These are phyloP conservation scores for Eucalyptus curtisii DNA, from an alignment of 345 rosid species.

Conservation along the genomic window DNA sequence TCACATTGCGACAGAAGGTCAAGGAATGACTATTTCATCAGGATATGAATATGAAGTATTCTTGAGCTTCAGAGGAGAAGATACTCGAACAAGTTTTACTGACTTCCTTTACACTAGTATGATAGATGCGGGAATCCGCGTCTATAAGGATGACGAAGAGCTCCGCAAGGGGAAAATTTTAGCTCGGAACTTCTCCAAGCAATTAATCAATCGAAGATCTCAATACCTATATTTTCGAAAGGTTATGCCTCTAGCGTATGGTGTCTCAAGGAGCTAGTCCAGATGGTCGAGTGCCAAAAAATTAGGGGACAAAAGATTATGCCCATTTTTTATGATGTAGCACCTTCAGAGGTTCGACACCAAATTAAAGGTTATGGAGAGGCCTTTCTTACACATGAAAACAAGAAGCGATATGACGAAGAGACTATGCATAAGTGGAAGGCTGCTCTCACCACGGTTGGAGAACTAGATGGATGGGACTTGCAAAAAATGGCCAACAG, in stretches of 20 bases:
- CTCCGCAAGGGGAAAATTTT: rapidly evolving
- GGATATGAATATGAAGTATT: neutral
- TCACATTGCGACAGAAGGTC: too few species aligned
- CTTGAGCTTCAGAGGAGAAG: neutral
- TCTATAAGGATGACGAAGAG: neutral
- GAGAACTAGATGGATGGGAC: rapidly evolving
- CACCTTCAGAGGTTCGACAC: neutral
- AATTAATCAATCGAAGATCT: neutral
- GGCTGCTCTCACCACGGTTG: neutral
- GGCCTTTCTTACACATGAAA: neutral
- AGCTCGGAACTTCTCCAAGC: neutral
- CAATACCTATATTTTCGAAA: neutral
- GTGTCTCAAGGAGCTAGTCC: neutral
- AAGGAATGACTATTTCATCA: too few species aligned
- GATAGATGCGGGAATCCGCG: neutral
- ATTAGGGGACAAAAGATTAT: neutral
- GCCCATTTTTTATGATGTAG: neutral
- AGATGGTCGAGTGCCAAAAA: neutral
- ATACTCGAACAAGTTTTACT: neutral
- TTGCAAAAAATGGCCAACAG: too few species aligned
- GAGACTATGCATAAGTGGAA: neutral
- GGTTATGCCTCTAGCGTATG: neutral
- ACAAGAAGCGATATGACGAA: neutral
- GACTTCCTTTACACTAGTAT: neutral
- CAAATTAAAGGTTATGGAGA: neutral